These are phyloP conservation scores for Galerina sulciceps DNA, from an alignment of 768 basidiomycete genomes.

Conservation along the genomic window DNA sequence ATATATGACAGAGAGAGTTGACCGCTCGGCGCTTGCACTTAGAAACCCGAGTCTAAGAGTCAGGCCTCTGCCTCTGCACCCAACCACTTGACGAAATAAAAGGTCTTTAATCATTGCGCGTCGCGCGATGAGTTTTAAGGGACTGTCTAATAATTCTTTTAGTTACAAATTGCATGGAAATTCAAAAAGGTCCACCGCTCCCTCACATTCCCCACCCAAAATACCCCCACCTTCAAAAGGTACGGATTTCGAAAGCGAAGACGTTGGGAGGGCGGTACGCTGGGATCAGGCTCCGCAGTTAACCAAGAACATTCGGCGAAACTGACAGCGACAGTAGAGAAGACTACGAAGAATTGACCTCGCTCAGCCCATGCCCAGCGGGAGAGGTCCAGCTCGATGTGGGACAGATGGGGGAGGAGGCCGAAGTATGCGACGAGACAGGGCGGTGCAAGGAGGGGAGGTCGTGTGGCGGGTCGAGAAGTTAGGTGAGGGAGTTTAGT, in stretches of 20 bases:
- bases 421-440: constrained; percentile 23
- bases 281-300: too few species aligned
- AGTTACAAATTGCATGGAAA: too few species aligned
- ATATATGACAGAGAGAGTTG: too few species aligned
- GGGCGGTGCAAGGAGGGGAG: constrained; percentile 23
- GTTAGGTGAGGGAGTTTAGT: too few species aligned
- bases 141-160: too few species aligned
- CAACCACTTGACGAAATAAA: too few species aligned
- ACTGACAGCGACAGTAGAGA: neutral
- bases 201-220: constrained; percentile 6
- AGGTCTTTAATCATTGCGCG: too few species aligned
- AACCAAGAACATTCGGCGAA: neutral
- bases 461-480: neutral
- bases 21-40: too few species aligned
- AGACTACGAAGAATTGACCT: neutral
- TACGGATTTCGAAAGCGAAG: constrained; percentile 4
- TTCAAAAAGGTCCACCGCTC: constrained; percentile 19
- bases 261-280: neutral
- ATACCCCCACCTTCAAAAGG: neutral
- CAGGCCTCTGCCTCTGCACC: too few species aligned
- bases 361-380: constrained; percentile 24
- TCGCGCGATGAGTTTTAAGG: too few species aligned
- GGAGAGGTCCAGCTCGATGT: constrained; percentile 37
- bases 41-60: too few species aligned
- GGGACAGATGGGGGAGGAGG: constrained; percentile 28